Base-by-base conservation (phyloP, 2,329 filamentous ascomycete genomes). In the Sporothrix luriei region DNA sequence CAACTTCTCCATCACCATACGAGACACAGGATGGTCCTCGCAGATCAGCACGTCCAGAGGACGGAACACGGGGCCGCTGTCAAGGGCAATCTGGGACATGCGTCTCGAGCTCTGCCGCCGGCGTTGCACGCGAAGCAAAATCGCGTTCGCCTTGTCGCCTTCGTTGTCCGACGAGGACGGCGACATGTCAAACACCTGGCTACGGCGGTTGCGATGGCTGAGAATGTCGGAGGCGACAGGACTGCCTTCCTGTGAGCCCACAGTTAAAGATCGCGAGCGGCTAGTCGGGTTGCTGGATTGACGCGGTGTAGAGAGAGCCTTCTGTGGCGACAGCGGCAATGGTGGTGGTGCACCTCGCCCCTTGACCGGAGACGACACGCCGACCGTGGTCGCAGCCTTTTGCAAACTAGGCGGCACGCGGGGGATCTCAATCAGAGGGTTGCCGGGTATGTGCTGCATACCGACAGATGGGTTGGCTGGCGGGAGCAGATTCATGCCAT, bases 131-230 rank as follows among this genome's bases (percentile, higher is more conserved):
- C 96, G 92, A 55, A 99, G 85, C 13, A 98, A 84, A 1, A 78
- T 71, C 14, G 73, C 64, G 91, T 94, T 97, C 9, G 94, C 91
- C 75, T 96, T 92, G 57, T 94, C 91, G 65, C 96, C 93, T 80
- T 99, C 95, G 71, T 97, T 99, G 77, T 99, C 95, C 0, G 95
- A 99, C 0, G 94, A 98, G 0, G 95, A 98, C 3, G 95, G 95
- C 2, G 95, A 99, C 80, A 97, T 91, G 78, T 98, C 94, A 75
- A 98, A 93, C 2, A 97, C 91, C 76, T 97, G 95, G 77, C 94
- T 98, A 74, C 93, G 88, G 51, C 95, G 90, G 78, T 97, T 97
- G 75, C 94, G 89, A 76, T 97, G 94, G 66, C 89, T 87, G 14
- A 90, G 84, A 66, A 91, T 87, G 68, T 91, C 88, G 1, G 90